A percentile compares a stretch with the other conserved stretches of the same genome.
These are phyloP conservation scores for Pythium sp. DNA, from an alignment of 352 stramenopile genomes.

Conservation along the genomic window DNA sequence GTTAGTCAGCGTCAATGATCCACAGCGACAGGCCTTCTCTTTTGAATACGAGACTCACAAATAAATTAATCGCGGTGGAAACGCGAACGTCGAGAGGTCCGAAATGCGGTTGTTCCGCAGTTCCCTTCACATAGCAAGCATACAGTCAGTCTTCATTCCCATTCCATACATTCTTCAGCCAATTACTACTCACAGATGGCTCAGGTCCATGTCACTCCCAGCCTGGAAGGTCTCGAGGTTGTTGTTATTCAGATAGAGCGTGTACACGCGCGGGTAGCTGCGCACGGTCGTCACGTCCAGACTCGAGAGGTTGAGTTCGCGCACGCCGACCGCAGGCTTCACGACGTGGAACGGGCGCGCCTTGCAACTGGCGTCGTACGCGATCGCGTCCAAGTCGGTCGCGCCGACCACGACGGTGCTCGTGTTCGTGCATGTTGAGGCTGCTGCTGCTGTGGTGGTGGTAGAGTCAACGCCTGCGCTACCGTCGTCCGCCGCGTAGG, in stretches of 20 bases:
- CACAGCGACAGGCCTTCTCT: too few relatives aligned
- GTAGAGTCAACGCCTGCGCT: not conserved
- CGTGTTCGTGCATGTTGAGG: slow-evolving; percentile 30
- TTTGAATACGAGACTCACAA: slow-evolving; percentile 11
- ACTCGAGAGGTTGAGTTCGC: slow-evolving; percentile 66
- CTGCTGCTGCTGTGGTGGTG: slow-evolving; percentile 10
- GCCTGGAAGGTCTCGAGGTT: not conserved
- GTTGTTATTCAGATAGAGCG: slow-evolving; percentile 3
- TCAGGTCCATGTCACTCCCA: slow-evolving; percentile 2
- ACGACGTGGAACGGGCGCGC: slow-evolving; percentile 42
- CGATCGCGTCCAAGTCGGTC: slow-evolving; percentile 38
- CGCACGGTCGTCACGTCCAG: slow-evolving; percentile 41
- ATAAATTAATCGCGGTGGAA: slow-evolving; percentile 12
- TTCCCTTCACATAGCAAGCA: slow-evolving; percentile 6
- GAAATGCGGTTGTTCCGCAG: slow-evolving; percentile 11
- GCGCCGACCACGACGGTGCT: slow-evolving; percentile 42
- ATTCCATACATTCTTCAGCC: not conserved
- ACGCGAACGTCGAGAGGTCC: slow-evolving; percentile 10
- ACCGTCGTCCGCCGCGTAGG: not conserved
- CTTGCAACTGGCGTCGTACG: slow-evolving; percentile 49
- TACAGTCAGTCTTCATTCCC: not conserved
- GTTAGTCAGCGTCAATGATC: not conserved
- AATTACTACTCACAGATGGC: slow-evolving; percentile 1
- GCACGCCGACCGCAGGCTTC: slow-evolving; percentile 23
- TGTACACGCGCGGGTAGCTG: slow-evolving; percentile 54